Evolutionary conservation across 768 basidiomycete species (phyloP).

Genomic region (Lyophyllum semitale): DNA sequence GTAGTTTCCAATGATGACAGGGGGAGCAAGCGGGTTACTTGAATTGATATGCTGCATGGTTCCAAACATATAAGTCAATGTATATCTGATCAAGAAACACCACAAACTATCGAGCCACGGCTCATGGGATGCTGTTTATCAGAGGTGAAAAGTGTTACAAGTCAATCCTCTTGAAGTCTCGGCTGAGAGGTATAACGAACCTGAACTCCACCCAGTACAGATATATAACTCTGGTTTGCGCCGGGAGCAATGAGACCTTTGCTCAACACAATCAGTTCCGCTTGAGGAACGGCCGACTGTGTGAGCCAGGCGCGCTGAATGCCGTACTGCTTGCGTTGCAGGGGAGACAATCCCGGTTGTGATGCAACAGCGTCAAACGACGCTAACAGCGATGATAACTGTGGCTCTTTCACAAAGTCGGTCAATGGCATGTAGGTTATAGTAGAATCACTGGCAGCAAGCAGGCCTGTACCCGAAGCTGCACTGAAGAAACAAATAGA

Average conservation of each 20-base stretch:
- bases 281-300: not conserved
- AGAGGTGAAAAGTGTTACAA: not conserved
- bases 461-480: no score
- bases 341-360: no score
- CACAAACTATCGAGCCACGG: not conserved
- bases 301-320: not conserved
- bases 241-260: not conserved
- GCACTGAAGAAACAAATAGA: no score
- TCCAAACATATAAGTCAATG: not conserved
- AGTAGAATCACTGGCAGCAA: no score
- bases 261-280: not conserved
- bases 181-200: not conserved
- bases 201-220: not conserved
- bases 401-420: no score
- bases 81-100: not conserved
- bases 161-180: no score
- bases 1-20: not conserved
- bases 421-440: no score
- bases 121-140: not conserved
- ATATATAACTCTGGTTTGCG: not conserved
- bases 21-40: not conserved
- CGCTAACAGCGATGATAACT: no score
- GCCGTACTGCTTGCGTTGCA: not conserved
- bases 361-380: no score
- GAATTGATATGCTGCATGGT: not conserved